Evolutionary conservation across 139 green algal species (phyloP).

Genomic region (Chlorella sp.): DNA sequence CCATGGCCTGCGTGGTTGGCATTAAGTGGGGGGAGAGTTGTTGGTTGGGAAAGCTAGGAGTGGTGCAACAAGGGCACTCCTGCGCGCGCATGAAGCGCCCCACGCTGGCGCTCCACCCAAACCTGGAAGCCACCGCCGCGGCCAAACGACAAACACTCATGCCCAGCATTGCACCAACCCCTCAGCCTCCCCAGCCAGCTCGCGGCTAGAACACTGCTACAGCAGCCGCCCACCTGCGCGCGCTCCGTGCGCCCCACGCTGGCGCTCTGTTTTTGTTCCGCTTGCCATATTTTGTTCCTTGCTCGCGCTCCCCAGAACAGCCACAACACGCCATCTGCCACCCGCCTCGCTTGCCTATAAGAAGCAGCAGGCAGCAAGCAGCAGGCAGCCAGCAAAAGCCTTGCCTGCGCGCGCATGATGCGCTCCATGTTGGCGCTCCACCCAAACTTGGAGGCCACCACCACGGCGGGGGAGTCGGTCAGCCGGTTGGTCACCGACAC

Average conservation of each 20-base stretch:
- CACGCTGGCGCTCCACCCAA: conserved; percentile 94
- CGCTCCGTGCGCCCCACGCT: too few species aligned
- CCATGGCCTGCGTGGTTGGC: conserved; percentile 94
- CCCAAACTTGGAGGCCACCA: conserved; percentile 98
- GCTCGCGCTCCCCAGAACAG: not conserved
- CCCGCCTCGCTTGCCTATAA: too few species aligned
- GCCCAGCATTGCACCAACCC: too few species aligned
- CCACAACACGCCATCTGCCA: not conserved
- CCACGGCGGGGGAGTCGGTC: conserved; percentile 90
- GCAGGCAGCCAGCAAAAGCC: not conserved
- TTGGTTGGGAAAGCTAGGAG: too few species aligned
- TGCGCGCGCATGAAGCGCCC: conserved; percentile 88
- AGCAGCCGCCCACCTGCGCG: too few species aligned
- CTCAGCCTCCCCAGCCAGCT: too few species aligned
- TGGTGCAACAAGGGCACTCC: conserved; percentile 37
- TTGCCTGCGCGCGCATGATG: conserved; percentile 85
- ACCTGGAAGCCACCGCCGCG: conserved; percentile 76
- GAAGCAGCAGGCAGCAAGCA: too few species aligned
- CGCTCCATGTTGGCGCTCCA: conserved; percentile 99
- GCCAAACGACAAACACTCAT: not conserved
- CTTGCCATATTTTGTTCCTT: too few species aligned
- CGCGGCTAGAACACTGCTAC: too few species aligned
- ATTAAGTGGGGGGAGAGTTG: too few species aligned
- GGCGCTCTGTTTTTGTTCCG: too few species aligned
- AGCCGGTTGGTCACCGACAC: conserved; percentile 84